Evolutionary conservation across 129 eudicot species (phyloP).

Genomic region (Erigeron canadensis): DNA sequence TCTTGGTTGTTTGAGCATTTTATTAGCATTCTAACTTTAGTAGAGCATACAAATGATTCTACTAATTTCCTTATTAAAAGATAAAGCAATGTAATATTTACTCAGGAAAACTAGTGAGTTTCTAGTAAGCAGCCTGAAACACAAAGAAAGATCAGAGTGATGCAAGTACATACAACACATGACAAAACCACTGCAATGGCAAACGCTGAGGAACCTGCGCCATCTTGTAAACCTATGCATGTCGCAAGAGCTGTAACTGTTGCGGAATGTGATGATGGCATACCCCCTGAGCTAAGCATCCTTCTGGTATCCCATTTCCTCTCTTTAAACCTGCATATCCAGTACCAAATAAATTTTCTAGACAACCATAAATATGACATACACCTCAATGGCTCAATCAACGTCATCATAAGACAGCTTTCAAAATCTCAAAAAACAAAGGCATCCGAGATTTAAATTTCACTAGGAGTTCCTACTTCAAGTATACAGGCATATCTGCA

Average conservation of each 20-base stretch:
- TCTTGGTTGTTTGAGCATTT: not conserved
- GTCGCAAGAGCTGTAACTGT: conserved; percentile 82
- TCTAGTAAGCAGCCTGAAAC: conserved; percentile 26
- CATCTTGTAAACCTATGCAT: conserved; percentile 73
- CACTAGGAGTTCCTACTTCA: not conserved
- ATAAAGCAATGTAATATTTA: not conserved
- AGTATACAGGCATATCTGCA: not conserved
- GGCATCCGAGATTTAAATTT: not conserved
- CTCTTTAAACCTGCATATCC: conserved; percentile 71
- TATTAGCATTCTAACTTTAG: conserved; percentile 6
- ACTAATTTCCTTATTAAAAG: conserved; percentile 10
- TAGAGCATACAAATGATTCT: conserved; percentile 11
- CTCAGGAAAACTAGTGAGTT: not conserved
- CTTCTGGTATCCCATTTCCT: conserved; percentile 83
- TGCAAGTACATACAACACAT: conserved; percentile 73
- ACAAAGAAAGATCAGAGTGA: conserved; percentile 38
- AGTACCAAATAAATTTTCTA: conserved; percentile 20
- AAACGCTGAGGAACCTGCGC: conserved; percentile 59
- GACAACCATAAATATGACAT: not conserved
- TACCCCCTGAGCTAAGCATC: conserved; percentile 90
- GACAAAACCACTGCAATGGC: conserved; percentile 90
- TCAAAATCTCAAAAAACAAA: not conserved
- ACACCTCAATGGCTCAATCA: not conserved
- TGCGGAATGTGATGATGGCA: conserved; percentile 99
- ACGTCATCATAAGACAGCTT: not conserved